A percentile compares a stretch with the other conserved stretches of the same genome.
These are phyloP conservation scores for Puccinia horiana DNA, from an alignment of 1,284 basidiomycete genomes.

Conservation along the genomic window DNA sequence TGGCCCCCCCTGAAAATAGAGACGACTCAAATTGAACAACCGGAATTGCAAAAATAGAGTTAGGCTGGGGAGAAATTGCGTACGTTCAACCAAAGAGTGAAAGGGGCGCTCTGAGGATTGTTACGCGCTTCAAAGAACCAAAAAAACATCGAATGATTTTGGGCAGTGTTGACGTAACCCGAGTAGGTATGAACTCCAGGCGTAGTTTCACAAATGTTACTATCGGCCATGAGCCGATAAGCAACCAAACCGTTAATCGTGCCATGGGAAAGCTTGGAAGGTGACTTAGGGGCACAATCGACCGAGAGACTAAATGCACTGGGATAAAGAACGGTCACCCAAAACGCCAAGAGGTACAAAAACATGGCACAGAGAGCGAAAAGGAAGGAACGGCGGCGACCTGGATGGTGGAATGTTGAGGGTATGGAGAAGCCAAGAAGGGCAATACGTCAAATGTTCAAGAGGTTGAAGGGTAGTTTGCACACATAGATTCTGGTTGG, in stretches of 20 bases:
- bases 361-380: conserved; percentile 9
- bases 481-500: not conserved
- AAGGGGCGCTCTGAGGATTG: conserved; percentile 65
- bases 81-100: conserved; percentile 65
- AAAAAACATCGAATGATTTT: conserved; percentile 67
- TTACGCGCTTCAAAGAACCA: conserved; percentile 70
- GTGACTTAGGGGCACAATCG: conserved; percentile 9
- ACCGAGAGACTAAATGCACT: not conserved
- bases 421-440: not conserved
- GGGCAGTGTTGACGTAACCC: conserved; percentile 66
- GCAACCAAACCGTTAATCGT: conserved; percentile 1
- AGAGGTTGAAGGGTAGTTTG: not conserved
- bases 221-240: conserved; percentile 58
- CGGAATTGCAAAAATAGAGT: too few relatives aligned
- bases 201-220: conserved; percentile 73
- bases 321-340: not conserved
- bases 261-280: not conserved
- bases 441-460: not conserved
- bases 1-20: conserved; percentile 59
- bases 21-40: too few relatives aligned
- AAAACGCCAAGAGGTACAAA: conserved; percentile 19
- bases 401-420: not conserved
- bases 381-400: not conserved
- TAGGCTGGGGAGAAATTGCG: conserved; percentile 46
- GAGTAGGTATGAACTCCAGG: conserved; percentile 69